Conservation (phyloP, 73 alveolate genomes). For the Paramecium primaurelia region DNA sequence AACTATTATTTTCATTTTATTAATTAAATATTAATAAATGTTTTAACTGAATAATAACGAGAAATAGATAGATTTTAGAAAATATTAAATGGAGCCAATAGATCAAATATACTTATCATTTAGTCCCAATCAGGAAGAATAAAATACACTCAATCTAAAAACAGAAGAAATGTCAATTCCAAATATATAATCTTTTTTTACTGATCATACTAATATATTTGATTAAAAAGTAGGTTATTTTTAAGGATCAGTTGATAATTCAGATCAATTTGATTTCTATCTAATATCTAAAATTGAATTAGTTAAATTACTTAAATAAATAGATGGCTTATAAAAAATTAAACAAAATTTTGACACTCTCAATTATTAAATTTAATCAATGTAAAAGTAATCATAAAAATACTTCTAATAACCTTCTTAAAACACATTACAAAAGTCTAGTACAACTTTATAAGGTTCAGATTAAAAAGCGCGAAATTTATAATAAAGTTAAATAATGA, state of each 20-base stretch:
- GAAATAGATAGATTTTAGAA: not conserved
- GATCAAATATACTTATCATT: not conserved
- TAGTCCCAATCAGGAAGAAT: not conserved
- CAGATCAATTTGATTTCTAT: not conserved
- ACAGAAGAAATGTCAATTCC: constrained; percentile 17
- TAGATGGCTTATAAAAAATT: not conserved
- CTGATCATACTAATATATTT: not conserved
- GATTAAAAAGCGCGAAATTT: not conserved
- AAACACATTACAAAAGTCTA: not conserved
- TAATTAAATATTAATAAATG: not conserved
- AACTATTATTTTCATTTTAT: not conserved
- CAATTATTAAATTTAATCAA: not conserved
- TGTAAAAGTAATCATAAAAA: not conserved
- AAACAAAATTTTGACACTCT: not conserved
- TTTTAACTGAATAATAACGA: constrained; percentile 19
- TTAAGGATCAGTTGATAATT: not conserved
- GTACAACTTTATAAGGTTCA: not conserved
- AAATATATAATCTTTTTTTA: not conserved
- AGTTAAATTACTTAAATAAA: not conserved
- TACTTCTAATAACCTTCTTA: not conserved
- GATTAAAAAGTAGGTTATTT: not conserved
- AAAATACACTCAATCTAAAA: not conserved
- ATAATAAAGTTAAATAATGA: constrained; percentile 2
- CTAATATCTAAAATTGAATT: not conserved
- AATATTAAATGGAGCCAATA: not conserved